Conservation (phyloP, 345 rosid species). For the Hevea brasiliensis region DNA sequence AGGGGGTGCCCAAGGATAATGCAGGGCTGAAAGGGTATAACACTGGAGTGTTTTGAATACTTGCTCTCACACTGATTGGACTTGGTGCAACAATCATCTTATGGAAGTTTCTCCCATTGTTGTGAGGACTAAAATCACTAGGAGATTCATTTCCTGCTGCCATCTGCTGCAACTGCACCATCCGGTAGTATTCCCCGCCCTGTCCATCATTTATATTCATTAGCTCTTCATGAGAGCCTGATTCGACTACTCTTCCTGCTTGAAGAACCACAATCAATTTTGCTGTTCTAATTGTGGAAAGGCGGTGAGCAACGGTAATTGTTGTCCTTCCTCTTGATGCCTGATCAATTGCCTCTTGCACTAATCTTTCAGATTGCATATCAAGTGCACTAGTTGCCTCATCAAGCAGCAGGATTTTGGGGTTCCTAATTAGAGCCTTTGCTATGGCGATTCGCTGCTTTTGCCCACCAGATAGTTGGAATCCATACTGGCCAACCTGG, state of each 20-base stretch:
- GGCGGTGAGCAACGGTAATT: conserved; percentile 64
- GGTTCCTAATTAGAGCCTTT: conserved; percentile 60
- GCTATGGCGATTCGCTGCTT: conserved; percentile 77
- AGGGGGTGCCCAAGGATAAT: conserved; percentile 56
- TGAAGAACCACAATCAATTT: conserved; percentile 52
- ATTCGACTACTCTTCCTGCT: conserved; percentile 58
- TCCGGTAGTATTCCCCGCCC: conserved; percentile 48
- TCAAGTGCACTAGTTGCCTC: conserved; percentile 78
- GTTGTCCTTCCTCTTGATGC: conserved; percentile 63
- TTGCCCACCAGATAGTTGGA: conserved; percentile 73
- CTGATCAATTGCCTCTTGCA: conserved; percentile 62
- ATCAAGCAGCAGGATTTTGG: conserved; percentile 61
- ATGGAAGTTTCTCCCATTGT: conserved; percentile 28
- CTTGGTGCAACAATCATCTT: conserved; percentile 38
- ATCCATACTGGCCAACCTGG: conserved; percentile 69
- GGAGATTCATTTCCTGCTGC: conserved; percentile 28
- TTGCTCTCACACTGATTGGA: conserved; percentile 47
- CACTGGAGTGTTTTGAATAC: conserved; percentile 41
- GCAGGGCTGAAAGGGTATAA: conserved; percentile 58
- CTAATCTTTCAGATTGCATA: conserved; percentile 59
- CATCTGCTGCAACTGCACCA: conserved; percentile 53
- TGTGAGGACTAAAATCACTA: conserved; percentile 18
- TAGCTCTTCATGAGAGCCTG: conserved; percentile 58
- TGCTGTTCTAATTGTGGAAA: conserved; percentile 51
- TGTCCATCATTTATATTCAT: conserved; percentile 32